A percentile compares a stretch with the other conserved stretches of the same genome.
Conservation (phyloP, 805 yeast species). For the Saccharomyces paradoxus region DNA sequence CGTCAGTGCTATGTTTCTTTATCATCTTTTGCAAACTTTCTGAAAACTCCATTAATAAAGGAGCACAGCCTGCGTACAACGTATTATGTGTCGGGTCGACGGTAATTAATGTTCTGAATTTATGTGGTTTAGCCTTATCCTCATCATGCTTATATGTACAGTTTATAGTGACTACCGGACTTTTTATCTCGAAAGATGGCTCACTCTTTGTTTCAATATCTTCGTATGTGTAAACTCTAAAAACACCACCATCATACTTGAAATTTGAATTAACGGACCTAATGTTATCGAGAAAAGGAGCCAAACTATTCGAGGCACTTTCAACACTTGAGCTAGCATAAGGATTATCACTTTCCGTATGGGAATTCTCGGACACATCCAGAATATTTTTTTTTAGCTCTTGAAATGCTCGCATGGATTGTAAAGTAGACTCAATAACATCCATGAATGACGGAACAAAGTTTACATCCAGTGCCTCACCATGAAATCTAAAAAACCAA, state of each 20-base stretch:
- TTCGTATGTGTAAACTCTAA: conserved; percentile 33
- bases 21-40: conserved; percentile 43
- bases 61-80: conserved; percentile 67
- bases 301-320: conserved; percentile 6
- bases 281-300: conserved; percentile 20
- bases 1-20: conserved; percentile 21
- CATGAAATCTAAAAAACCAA: conserved; percentile 46
- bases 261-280: conserved; percentile 43
- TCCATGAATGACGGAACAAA: conserved; percentile 48
- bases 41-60: conserved; percentile 56
- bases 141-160: conserved; percentile 38
- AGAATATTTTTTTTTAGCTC: conserved; percentile 17
- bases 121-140: conserved; percentile 15
- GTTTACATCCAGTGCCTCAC: conserved; percentile 63
- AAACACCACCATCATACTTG: conserved; percentile 63
- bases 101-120: conserved; percentile 20
- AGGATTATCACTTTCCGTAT: neutral
- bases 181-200: conserved; percentile 53
- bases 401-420: conserved; percentile 41
- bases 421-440: conserved; percentile 44
- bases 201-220: conserved; percentile 34
- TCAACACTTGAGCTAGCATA: conserved; percentile 3
- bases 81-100: conserved; percentile 57
- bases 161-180: conserved; percentile 65
- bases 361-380: conserved; percentile 3